Evolutionary conservation across 805 yeast genomes (phyloP).

Genomic region (Tetrapisispora iriomotensis): DNA sequence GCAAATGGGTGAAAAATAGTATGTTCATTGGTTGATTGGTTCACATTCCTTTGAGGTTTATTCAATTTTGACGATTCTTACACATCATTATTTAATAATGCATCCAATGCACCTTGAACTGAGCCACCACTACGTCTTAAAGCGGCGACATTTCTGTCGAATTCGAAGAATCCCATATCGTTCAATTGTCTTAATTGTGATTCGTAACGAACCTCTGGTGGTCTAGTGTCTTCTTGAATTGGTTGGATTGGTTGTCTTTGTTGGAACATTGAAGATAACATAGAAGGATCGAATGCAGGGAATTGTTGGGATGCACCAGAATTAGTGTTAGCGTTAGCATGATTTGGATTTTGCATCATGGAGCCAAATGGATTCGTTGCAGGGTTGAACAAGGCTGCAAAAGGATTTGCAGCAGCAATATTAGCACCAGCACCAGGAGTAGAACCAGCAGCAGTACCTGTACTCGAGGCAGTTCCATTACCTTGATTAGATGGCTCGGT

Average conservation of each 20-base stretch:
- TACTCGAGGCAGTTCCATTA: slow-evolving; percentile 8
- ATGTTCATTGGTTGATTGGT: too few species aligned
- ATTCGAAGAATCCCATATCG: slow-evolving; percentile 83
- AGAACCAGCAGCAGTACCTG: slow-evolving; percentile 13
- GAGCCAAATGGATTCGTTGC: slow-evolving; percentile 38
- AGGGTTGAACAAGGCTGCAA: slow-evolving; percentile 35
- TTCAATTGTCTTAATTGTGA: slow-evolving; percentile 62
- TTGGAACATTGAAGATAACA: slow-evolving; percentile 39
- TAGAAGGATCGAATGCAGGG: slow-evolving; percentile 41
- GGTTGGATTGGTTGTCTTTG: slow-evolving; percentile 7
- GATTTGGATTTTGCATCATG: slow-evolving; percentile 6
- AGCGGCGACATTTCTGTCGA: slow-evolving; percentile 85
- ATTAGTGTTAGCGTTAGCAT: slow-evolving; percentile 16
- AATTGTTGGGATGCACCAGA: slow-evolving; percentile 16
- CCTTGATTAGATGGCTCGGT: too few species aligned
- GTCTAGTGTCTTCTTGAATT: slow-evolving; percentile 44
- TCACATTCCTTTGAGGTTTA: too few species aligned
- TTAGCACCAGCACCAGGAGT: slow-evolving; percentile 12
- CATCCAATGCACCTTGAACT: slow-evolving; percentile 93
- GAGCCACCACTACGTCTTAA: slow-evolving; percentile 93
- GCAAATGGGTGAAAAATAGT: too few species aligned
- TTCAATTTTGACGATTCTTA: slow-evolving; percentile 15
- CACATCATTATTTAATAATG: slow-evolving; percentile 55
- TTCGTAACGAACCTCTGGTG: slow-evolving; percentile 74
- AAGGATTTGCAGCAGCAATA: slow-evolving; percentile 38